Conservation (phyloP, 768 basidiomycete species). For the Amanita pallidorosea region DNA sequence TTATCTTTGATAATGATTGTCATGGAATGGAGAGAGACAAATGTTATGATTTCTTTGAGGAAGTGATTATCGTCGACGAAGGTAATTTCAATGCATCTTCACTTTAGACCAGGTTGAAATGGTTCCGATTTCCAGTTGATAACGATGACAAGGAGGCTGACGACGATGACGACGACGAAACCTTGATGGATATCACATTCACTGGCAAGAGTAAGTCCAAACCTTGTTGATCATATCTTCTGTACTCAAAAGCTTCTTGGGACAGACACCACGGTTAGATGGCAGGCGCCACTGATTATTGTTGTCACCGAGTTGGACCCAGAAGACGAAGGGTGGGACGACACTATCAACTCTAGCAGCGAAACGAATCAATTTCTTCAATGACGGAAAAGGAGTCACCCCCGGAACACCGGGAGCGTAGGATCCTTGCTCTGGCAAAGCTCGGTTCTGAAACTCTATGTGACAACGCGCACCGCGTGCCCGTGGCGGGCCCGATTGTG, state of each 20-base stretch:
- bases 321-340: background rate
- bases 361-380: background rate
- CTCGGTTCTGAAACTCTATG: slow-evolving; percentile 3
- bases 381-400: background rate
- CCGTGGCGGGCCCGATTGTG: background rate
- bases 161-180: background rate
- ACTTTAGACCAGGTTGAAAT: background rate
- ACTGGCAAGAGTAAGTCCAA: background rate
- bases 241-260: background rate
- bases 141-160: background rate
- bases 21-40: background rate
- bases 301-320: background rate
- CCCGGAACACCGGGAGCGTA: background rate
- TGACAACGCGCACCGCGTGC: slow-evolving; percentile 4
- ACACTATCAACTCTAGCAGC: background rate
- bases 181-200: background rate
- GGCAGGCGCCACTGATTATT: background rate
- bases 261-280: background rate
- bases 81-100: background rate
- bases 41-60: background rate
- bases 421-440: background rate
- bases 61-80: background rate
- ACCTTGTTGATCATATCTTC: background rate
- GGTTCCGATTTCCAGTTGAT: background rate
- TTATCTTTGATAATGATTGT: background rate